These are phyloP conservation scores for Chlorella sp. DNA, from an alignment of 139 green algal species.

Conservation along the genomic window DNA sequence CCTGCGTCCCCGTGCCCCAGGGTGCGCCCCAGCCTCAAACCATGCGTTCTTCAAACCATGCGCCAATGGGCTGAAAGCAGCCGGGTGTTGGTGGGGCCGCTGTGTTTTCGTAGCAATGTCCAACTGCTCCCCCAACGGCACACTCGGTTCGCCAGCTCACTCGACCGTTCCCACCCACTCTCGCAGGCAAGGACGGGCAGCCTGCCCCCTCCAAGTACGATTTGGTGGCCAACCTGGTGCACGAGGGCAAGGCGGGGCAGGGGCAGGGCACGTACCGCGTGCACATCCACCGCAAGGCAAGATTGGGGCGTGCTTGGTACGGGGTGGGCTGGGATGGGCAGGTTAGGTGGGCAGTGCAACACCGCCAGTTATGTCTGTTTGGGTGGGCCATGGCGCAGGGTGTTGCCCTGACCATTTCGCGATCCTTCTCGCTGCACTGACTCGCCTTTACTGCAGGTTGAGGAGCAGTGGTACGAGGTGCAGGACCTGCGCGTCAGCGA, in stretches of 20 bases:
- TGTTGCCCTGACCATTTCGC: neutral
- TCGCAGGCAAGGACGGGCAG: constrained; percentile 12
- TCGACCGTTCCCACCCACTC: too few relatives aligned
- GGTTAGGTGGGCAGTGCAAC: too few relatives aligned
- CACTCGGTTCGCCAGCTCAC: too few relatives aligned
- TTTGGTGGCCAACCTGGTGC: constrained; percentile 91
- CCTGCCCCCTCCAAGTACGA: constrained; percentile 71
- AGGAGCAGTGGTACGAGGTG: constrained; percentile 88
- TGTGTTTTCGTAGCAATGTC: too few relatives aligned
- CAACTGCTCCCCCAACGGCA: too few relatives aligned
- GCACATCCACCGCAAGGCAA: constrained; percentile 82
- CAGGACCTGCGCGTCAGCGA: constrained; percentile 93
- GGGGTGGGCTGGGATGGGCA: too few relatives aligned
- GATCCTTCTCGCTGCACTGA: neutral
- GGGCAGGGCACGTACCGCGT: constrained; percentile 64
- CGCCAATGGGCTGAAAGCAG: neutral
- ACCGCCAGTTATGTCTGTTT: too few relatives aligned
- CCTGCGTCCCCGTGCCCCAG: constrained; percentile 71
- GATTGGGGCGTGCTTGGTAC: neutral
- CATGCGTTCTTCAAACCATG: neutral
- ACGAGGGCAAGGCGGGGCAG: constrained; percentile 76
- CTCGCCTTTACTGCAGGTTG: constrained; percentile 23
- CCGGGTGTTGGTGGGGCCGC: neutral
- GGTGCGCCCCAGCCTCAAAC: neutral
- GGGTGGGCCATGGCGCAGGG: too few relatives aligned